Evolutionary conservation across 73 alveolate genomes (phyloP).

Genomic region (Diophrys appendiculata): DNA sequence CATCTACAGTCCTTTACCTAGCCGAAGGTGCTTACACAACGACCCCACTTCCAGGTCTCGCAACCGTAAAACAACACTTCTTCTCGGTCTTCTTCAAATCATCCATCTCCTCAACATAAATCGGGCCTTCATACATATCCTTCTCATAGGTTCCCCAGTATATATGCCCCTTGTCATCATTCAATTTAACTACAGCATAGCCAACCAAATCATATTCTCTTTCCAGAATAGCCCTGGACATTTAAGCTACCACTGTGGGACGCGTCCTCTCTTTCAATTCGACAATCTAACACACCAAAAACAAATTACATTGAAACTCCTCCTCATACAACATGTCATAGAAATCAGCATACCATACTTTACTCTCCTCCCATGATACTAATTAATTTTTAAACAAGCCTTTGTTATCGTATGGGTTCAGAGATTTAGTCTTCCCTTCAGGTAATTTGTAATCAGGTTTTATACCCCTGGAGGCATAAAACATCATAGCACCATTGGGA

Average conservation of each 20-base stretch:
- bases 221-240: conserved; percentile 37
- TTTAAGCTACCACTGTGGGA: conserved; percentile 39
- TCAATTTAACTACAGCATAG: conserved; percentile 39
- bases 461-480: conserved; percentile 53
- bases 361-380: conserved; percentile 38
- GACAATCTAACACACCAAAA: conserved; percentile 29
- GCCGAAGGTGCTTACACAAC: conserved; percentile 1
- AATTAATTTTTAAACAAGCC: neutral
- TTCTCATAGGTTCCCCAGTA: conserved; percentile 33
- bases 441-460: conserved; percentile 15
- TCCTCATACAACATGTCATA: conserved; percentile 51
- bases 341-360: conserved; percentile 46
- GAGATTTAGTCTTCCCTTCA: neutral
- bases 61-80: conserved; percentile 29
- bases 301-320: conserved; percentile 40
- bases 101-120: conserved; percentile 64
- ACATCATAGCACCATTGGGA: conserved; percentile 46
- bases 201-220: conserved; percentile 60
- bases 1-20: no score
- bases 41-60: conserved; percentile 43
- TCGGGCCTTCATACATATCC: conserved; percentile 59
- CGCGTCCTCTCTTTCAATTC: conserved; percentile 37
- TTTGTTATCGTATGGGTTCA: neutral
- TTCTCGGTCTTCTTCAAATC: conserved; percentile 25
- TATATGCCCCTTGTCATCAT: conserved; percentile 52